phyloP scores from a whole-genome alignment of 176 grass and related monocot genomes.

The Pharus latifolius region DNA sequence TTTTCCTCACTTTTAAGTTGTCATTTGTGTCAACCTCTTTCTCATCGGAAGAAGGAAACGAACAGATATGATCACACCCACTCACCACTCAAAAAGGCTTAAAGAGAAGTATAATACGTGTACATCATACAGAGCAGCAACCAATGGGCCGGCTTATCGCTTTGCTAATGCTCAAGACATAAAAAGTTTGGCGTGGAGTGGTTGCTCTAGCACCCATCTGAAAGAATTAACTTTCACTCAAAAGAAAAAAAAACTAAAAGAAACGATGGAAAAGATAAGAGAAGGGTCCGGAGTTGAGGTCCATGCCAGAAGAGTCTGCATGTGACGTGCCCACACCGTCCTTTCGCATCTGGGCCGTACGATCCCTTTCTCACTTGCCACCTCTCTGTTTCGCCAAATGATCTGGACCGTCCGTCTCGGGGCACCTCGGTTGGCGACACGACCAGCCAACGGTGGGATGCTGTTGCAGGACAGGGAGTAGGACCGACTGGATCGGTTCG shows the following conservation, averaged over 20 bases:
- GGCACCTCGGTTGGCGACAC: background rate
- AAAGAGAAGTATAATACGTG: background rate
- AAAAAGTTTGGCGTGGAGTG: no score
- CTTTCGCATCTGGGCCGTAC: background rate
- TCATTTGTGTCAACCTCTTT: background rate
- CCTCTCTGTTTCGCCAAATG: background rate
- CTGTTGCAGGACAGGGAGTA: background rate
- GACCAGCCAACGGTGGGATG: background rate
- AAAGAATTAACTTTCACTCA: no score
- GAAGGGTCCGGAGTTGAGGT: background rate
- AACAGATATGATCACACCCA: background rate
- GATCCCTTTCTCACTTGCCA: background rate
- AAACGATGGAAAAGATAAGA: background rate
- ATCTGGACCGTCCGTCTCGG: background rate
- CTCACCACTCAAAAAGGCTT: conserved; percentile 1
- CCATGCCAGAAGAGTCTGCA: background rate
- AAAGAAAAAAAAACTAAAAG: background rate
- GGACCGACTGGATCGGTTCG: background rate
- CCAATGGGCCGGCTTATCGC: background rate
- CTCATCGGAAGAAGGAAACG: background rate
- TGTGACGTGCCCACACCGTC: background rate
- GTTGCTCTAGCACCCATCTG: no score
- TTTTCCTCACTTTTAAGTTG: background rate
- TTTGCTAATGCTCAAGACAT: conserved; percentile 10
- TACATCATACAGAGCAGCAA: background rate